Percentiles rank a stretch among this genome's conserved stretches.
These are phyloP conservation scores for Fusarium falciforme DNA, from an alignment of 2,329 filamentous ascomycete genomes.

Conservation along the genomic window DNA sequence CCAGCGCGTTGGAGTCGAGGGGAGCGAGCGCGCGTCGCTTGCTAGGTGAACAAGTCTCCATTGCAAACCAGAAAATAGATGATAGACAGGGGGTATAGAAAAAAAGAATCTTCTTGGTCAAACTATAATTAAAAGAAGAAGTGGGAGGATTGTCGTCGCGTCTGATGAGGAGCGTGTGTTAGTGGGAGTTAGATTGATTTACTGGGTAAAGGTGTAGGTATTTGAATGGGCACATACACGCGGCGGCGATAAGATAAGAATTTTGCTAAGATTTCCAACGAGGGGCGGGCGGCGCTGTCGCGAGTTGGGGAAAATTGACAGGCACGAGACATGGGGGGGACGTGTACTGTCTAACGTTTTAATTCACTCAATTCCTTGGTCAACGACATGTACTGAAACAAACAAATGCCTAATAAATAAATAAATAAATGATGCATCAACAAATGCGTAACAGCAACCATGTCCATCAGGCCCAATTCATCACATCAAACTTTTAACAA, in stretches of 20 bases:
- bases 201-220: slow-evolving; percentile 17
- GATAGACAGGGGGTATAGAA: not conserved
- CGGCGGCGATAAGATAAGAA: slow-evolving; percentile 36
- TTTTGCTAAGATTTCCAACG: not conserved
- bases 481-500: not conserved
- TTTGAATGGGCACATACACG: slow-evolving; percentile 28
- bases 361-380: slow-evolving; percentile 1
- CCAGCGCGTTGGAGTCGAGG: slow-evolving; percentile 58
- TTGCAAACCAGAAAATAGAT: slow-evolving; percentile 8
- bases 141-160: slow-evolving; percentile 2
- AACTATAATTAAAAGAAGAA: not conserved
- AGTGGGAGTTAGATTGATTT: slow-evolving; percentile 21
- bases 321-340: slow-evolving; percentile 4
- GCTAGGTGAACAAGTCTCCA: slow-evolving; percentile 50
- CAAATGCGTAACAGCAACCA: not conserved
- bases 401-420: slow-evolving; percentile 21
- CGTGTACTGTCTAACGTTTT: not conserved
- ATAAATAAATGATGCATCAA: not conserved
- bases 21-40: slow-evolving; percentile 63
- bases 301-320: not conserved
- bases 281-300: not conserved
- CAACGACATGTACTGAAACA: slow-evolving; percentile 5
- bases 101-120: not conserved
- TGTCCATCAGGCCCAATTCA: not conserved
- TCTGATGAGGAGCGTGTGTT: slow-evolving; percentile 23